phyloP scores from a whole-genome alignment of 192 early-diverging fungal genomes.

The Backusella liffmaniae region DNA sequence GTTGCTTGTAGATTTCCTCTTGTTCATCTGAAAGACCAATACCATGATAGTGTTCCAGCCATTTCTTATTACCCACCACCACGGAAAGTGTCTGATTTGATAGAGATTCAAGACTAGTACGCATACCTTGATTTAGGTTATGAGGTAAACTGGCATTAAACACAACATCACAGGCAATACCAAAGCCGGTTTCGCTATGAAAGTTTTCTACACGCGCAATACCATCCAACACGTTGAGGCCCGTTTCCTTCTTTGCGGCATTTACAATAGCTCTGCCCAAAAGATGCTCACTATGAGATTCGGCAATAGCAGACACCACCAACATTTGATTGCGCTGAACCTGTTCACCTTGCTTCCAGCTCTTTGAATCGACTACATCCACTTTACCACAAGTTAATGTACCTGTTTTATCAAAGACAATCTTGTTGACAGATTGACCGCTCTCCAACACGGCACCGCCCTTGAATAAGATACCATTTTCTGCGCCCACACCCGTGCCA shows the following conservation, averaged over 20 bases:
- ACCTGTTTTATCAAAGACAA: conserved; percentile 98
- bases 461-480: conserved; percentile 96
- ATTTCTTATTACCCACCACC: conserved; percentile 73
- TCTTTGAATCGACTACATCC: conserved; percentile 54
- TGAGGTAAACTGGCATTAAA: conserved; percentile 3
- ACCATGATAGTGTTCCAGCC: conserved; percentile 50
- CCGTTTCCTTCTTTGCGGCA: conserved; percentile 47
- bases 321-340: not conserved
- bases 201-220: conserved; percentile 57
- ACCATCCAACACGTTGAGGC: conserved; percentile 31
- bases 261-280: conserved; percentile 76
- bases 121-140: not conserved
- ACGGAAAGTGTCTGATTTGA: conserved; percentile 31
- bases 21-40: conserved; percentile 34
- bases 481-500: conserved; percentile 94
- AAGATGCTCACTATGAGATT: conserved; percentile 86
- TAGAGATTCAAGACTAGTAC: not conserved
- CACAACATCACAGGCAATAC: conserved; percentile 28
- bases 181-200: conserved; percentile 51
- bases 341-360: not conserved
- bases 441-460: conserved; percentile 84
- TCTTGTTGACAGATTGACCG: conserved; percentile 76
- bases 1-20: not conserved
- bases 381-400: conserved; percentile 83
- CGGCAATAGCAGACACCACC: conserved; percentile 66